phyloP scores from a whole-genome alignment of 306 rosid species.

The Fragaria ananassa region DNA sequence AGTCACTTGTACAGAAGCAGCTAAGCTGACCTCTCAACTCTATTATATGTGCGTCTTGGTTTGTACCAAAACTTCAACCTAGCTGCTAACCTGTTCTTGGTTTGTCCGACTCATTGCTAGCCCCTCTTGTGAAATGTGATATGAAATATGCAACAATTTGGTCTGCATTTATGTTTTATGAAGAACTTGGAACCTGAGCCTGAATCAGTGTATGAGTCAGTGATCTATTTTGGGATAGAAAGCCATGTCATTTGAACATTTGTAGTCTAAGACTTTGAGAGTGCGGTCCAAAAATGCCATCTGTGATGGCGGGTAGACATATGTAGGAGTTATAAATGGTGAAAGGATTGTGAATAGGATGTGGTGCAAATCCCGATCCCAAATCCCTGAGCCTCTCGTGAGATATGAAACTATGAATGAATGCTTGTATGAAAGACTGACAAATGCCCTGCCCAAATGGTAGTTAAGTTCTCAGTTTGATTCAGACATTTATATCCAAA shows the following conservation, averaged over 20 bases:
- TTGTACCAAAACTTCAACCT: background rate
- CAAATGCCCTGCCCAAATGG: too few species aligned
- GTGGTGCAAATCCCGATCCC: background rate
- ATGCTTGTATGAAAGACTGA: too few species aligned
- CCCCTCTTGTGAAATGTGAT: background rate
- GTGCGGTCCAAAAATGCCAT: slow-evolving; percentile 3
- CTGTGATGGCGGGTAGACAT: too few species aligned
- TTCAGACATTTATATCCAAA: too few species aligned
- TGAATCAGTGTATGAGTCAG: background rate
- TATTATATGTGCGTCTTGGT: background rate
- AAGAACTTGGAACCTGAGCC: background rate
- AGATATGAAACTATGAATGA: background rate
- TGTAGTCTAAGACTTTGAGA: background rate
- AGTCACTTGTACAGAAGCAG: background rate
- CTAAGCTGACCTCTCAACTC: background rate
- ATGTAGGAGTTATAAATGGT: slow-evolving; percentile 2
- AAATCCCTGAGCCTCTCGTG: background rate
- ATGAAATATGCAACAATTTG: background rate
- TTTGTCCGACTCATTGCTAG: background rate
- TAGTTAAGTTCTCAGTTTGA: too few species aligned
- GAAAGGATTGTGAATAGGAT: slow-evolving; percentile 8
- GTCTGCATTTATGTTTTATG: background rate
- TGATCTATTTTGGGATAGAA: background rate
- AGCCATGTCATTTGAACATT: background rate
- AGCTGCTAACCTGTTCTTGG: background rate